Evolutionary conservation across 805 yeast species (phyloP), one percentile per base, ranked within the genome.

Genomic region (Lipomyces chichibuensis): DNA sequence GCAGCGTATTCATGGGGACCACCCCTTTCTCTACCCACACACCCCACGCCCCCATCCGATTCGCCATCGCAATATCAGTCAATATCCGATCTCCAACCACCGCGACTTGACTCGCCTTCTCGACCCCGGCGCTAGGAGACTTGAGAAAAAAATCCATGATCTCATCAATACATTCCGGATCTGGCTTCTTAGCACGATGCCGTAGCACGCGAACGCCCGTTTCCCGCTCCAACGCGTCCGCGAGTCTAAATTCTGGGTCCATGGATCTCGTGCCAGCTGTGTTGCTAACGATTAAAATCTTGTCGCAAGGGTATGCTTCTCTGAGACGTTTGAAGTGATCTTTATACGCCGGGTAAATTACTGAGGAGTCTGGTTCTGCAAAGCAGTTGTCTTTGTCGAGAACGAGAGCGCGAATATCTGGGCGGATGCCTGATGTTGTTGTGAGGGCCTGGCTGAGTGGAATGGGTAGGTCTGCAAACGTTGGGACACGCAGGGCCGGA

Each of bases 351-450:
- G 90, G 92, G 90, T 91, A 92, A 0, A 94, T 90, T 66, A 85
- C 84, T 67, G 88, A 89, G 67, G 87, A 90, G 64, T 91, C 90
- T 46, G 93, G 93, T 66, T 85, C 84, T 4, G 99, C 96, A 76
- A 95, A 90, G 75, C 98, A 94, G 77, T 95, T 95, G 78, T 95
- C 99, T 76, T 95, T 95, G 75, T 95, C 99, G 32, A 95, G 80
- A 0, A 95, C 72, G 20, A 73, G 43, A 8, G 72, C 75, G 37
- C 66, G 62, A 39, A 73, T 69, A 35, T 71, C 73, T 29, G 66
- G 68, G 11, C 54, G 62, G 52, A 73, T 69, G 52, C 70, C 73
- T 25, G 65, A 66, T 27, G 33, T 55, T 0, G 46, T 23, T 6
- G 63, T 51, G 29, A 69, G 46, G 17, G 68, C 52, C 32, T 60